Evolutionary conservation across 2,329 filamentous ascomycete species (phyloP).

Genomic region (Alternaria sp.): DNA sequence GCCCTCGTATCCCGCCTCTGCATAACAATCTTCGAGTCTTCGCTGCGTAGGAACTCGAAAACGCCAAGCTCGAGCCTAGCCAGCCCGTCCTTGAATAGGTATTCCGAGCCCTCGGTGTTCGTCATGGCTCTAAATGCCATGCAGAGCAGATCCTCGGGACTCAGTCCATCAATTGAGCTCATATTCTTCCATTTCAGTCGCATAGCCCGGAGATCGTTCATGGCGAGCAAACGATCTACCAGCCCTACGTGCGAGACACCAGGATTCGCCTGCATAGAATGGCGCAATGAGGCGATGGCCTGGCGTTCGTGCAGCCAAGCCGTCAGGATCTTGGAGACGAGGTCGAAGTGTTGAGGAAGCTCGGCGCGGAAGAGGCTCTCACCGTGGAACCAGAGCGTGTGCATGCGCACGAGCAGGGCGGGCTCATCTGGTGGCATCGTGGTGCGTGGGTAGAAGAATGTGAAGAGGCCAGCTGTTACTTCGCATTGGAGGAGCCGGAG

Average conservation of each 20-base stretch:
- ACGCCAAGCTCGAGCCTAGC: conserved; percentile 37
- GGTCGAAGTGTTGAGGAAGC: conserved; percentile 36
- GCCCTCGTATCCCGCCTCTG: conserved; percentile 26
- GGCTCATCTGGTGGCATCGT: conserved; percentile 35
- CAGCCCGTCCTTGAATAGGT: conserved; percentile 46
- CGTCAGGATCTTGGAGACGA: conserved; percentile 38
- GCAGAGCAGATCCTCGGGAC: conserved; percentile 46
- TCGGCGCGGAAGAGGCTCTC: conserved; percentile 37
- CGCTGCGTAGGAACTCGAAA: conserved; percentile 42
- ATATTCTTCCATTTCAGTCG: conserved; percentile 49
- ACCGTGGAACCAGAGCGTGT: conserved; percentile 40
- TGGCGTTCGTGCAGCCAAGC: conserved; percentile 45
- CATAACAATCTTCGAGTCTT: conserved; percentile 47
- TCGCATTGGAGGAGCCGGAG: conserved; percentile 43
- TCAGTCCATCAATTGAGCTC: conserved; percentile 41
- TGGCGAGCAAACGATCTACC: conserved; percentile 42
- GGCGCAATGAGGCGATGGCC: conserved; percentile 38
- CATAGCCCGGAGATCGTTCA: conserved; percentile 47
- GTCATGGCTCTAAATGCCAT: conserved; percentile 42
- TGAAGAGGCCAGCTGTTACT: conserved; percentile 41
- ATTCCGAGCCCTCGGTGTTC: conserved; percentile 45
- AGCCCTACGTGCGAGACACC: conserved; percentile 37
- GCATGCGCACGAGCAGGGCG: conserved; percentile 35
- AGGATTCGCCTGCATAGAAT: conserved; percentile 32
- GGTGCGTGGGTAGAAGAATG: conserved; percentile 41